Evolutionary conservation across 768 basidiomycete species (phyloP), one percentile per base, ranked within the genome.

Genomic region (Amylocystis lapponica): DNA sequence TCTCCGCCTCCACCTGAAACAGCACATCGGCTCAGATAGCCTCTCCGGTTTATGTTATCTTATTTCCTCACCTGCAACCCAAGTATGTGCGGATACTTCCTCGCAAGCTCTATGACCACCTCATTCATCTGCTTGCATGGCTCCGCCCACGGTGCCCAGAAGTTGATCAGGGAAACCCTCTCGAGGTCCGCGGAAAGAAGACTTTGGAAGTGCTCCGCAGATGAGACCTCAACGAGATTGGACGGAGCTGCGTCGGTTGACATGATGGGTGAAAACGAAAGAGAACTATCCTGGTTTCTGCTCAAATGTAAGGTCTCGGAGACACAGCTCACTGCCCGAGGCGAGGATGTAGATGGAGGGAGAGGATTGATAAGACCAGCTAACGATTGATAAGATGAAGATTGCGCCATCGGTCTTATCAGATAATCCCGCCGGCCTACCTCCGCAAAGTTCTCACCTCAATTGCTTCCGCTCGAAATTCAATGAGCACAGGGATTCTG

Each of bases 121-220:
- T 80, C 70, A 66, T 92, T 93, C 85, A 96, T 95, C 54, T 83
- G 75, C 54, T 74, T 74, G 71, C 94, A 98, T 30, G 93, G 92
- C 48, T 79, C 86, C 0, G 92, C 96, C 90, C 91, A 86, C 64
- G 79, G 70, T 32, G 94, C 89, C 86, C 92, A 94, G 63, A 97
- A 99, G 66, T 87, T 90, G 58, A 96, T 80, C 27, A 95, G 70
- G 4, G 93, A 93, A 19, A 95, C 75, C 17, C 87, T 71, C 16
- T 75, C 65, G 26, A 99, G 77, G 64, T 98, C 94, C 17, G 64
- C 57, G 0, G 81, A 82, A 36, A 97, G 78, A 8, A 88, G 64
- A 6, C 67, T 57, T 60, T 89, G 79, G 66, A 98, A 91, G 38
- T 89, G 76, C 2, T 74, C 65, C 1, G 88, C 63, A 3, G 86